These are phyloP conservation scores for Quercus phellos DNA, from an alignment of 331 rosid genomes.

Conservation along the genomic window DNA sequence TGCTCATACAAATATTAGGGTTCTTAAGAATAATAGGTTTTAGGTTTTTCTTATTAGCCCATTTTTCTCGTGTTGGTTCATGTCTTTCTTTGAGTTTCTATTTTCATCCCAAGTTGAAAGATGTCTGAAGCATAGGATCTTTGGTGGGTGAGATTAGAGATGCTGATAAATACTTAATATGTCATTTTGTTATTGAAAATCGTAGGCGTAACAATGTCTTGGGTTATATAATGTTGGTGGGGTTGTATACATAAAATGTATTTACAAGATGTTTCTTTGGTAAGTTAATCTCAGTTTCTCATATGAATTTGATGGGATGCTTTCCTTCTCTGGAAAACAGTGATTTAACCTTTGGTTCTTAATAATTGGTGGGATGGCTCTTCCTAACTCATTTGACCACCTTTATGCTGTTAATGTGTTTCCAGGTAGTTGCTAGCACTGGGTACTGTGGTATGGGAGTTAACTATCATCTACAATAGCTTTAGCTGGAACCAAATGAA, in stretches of 20 bases:
- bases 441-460: too few relatives aligned
- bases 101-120: slow-evolving; percentile 11
- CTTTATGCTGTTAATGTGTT: too few relatives aligned
- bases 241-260: background rate
- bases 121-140: background rate
- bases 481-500: background rate
- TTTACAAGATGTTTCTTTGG: background rate
- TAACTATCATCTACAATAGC: background rate
- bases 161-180: slow-evolving; percentile 1
- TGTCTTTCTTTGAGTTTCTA: slow-evolving; percentile 15
- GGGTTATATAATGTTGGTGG: background rate
- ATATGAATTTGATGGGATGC: background rate
- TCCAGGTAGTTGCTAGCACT: too few relatives aligned
- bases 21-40: slow-evolving; percentile 2
- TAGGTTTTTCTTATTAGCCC: background rate
- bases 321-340: background rate
- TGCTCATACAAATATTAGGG: slow-evolving; percentile 19
- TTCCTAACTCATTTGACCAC: background rate
- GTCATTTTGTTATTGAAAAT: background rate
- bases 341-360: background rate
- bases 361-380: background rate
- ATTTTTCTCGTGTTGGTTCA: slow-evolving; percentile 4
- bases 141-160: slow-evolving; percentile 3
- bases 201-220: background rate
- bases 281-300: background rate